Percentiles rank a stretch among this genome's conserved stretches.
Evolutionary conservation across 352 stramenopile genomes (phyloP).

Genomic region (Phytophthora podocarpi): DNA sequence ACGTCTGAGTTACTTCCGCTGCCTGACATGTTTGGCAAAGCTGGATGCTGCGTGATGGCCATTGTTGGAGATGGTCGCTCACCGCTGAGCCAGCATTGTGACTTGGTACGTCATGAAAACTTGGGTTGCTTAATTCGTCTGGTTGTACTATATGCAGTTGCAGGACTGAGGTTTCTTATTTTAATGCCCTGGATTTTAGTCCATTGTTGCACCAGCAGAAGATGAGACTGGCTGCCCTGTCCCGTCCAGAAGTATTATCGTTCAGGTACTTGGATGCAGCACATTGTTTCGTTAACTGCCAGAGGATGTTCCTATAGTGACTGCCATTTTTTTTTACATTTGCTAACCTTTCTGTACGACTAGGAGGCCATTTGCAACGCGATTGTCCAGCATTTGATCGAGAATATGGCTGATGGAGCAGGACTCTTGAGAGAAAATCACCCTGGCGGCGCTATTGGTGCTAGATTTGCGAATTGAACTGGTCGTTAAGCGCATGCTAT

Average conservation of each 20-base stretch:
- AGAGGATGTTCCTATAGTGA: not conserved
- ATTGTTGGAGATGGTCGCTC: slow-evolving; percentile 53
- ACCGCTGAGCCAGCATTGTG: slow-evolving; percentile 36
- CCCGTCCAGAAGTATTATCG: slow-evolving; percentile 78
- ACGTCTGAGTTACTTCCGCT: slow-evolving; percentile 67
- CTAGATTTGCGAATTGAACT: slow-evolving; percentile 28
- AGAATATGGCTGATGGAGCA: slow-evolving; percentile 32
- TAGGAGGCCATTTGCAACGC: slow-evolving; percentile 81
- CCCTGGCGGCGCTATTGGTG: slow-evolving; percentile 73
- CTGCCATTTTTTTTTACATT: not conserved
- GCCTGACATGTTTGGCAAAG: slow-evolving; percentile 46
- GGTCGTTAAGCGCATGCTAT: too few species aligned
- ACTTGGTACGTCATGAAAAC: slow-evolving; percentile 30
- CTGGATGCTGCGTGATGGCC: slow-evolving; percentile 49
- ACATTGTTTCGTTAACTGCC: too few species aligned
- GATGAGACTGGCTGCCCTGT: slow-evolving; percentile 63
- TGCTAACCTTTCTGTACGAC: not conserved
- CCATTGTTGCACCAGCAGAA: slow-evolving; percentile 45
- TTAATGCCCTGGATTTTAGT: not conserved
- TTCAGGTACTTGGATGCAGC: slow-evolving; percentile 48
- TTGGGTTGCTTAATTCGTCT: not conserved
- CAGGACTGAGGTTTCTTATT: not conserved
- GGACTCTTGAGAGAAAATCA: slow-evolving; percentile 60
- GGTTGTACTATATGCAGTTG: too few species aligned
- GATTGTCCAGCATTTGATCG: slow-evolving; percentile 67